These are phyloP conservation scores for Suillus ampliporus DNA, from an alignment of 768 basidiomycete genomes.

Conservation along the genomic window DNA sequence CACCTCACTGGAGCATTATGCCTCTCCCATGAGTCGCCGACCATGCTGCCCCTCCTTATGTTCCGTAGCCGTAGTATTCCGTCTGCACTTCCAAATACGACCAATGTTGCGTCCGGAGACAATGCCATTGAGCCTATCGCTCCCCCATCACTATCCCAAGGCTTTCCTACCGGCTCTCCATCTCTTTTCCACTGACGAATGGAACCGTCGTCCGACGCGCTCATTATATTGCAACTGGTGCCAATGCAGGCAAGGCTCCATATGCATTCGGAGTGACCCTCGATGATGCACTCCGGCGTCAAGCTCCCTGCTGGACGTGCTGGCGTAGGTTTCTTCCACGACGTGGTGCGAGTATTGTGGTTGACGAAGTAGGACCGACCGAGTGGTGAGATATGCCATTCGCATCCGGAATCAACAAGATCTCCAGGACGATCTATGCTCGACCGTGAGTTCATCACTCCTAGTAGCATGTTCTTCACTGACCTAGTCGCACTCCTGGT, in stretches of 20 bases:
- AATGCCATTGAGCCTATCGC: neutral
- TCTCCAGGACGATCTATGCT: neutral
- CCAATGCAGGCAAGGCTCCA: neutral
- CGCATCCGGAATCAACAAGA: neutral
- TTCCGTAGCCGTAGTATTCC: neutral
- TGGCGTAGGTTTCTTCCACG: neutral
- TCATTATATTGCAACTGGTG: neutral
- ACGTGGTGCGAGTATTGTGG: neutral
- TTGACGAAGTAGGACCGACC: too few relatives aligned
- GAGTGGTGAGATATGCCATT: neutral
- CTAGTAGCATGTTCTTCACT: neutral
- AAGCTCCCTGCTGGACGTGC: neutral
- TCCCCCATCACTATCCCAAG: neutral
- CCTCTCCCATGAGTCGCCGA: neutral
- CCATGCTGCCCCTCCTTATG: neutral
- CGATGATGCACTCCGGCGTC: neutral
- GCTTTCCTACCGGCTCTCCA: neutral
- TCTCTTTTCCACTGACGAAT: neutral
- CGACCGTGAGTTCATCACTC: neutral
- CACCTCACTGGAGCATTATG: conserved; percentile 5
- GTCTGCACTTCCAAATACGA: neutral
- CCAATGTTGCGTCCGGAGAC: neutral
- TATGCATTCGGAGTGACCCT: neutral
- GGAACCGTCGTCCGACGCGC: neutral
- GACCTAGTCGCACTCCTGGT: conserved; percentile 1